phyloP scores from a whole-genome alignment of 163 green algal species.

The Prototheca wickerhamii region DNA sequence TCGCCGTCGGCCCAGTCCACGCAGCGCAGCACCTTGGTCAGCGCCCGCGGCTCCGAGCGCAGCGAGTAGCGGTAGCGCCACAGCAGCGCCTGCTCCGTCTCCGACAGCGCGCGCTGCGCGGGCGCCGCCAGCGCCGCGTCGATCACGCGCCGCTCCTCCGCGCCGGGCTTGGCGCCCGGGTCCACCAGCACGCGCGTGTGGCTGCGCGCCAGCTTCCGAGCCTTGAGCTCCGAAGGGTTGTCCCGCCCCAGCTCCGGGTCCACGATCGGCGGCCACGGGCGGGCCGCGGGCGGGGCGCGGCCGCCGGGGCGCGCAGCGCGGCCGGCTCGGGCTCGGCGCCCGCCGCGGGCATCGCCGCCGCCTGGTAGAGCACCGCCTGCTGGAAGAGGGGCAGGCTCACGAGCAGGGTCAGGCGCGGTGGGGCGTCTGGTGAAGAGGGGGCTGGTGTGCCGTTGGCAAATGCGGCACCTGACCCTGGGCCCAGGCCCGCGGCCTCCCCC shows the following conservation, averaged over 20 bases:
- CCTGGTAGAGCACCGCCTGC: constrained; percentile 62
- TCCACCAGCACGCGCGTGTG: constrained; percentile 63
- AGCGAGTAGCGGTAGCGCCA: constrained; percentile 80
- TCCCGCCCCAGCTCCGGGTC: constrained; percentile 65
- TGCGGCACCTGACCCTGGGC: too few species aligned
- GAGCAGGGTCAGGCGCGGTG: constrained; percentile 34
- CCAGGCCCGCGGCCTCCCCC: too few species aligned
- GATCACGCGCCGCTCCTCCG: constrained; percentile 45
- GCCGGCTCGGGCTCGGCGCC: constrained; percentile 1
- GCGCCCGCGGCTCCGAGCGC: constrained; percentile 58
- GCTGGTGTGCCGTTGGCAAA: not conserved
- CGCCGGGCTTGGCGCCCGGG: constrained; percentile 70
- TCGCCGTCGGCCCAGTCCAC: constrained; percentile 75
- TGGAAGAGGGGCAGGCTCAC: constrained; percentile 62
- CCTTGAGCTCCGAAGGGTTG: constrained; percentile 85
- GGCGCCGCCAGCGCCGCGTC: constrained; percentile 60
- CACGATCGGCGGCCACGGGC: constrained; percentile 10
- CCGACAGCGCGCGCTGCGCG: constrained; percentile 56
- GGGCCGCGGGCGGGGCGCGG: not conserved
- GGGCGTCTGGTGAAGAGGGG: not conserved
- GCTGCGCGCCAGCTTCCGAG: constrained; percentile 84
- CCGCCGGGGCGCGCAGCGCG: constrained; percentile 3
- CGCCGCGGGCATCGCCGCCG: constrained; percentile 19
- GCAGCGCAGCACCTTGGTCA: constrained; percentile 89
- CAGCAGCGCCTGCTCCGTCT: constrained; percentile 64